Evolutionary conservation across 345 rosid genomes (phyloP).

Genomic region (Brassica rapa): DNA sequence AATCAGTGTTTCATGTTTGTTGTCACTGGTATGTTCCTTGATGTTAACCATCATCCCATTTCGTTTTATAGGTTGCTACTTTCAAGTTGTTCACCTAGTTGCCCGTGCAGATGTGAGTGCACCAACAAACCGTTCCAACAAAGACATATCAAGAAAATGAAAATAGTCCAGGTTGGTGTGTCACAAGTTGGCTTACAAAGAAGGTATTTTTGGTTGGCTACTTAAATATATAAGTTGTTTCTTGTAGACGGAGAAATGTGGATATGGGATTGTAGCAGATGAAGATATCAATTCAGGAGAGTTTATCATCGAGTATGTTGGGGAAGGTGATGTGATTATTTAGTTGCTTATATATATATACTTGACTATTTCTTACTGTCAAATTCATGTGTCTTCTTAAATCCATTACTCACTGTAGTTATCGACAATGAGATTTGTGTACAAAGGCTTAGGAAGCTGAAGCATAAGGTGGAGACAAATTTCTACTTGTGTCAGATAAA

Average conservation of each 20-base stretch:
- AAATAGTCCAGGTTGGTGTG: conserved; percentile 65
- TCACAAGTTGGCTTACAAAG: neutral
- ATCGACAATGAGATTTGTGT: conserved; percentile 93
- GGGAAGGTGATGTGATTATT: conserved; percentile 69
- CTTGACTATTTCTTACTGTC: neutral
- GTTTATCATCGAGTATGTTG: conserved; percentile 91
- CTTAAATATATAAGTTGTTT: conserved; percentile 37
- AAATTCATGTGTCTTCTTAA: neutral
- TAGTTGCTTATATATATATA: neutral
- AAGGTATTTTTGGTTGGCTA: no score
- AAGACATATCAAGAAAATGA: conserved; percentile 86
- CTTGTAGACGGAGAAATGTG: conserved; percentile 97
- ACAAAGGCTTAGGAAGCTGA: conserved; percentile 95
- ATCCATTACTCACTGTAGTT: conserved; percentile 48
- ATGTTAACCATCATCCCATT: neutral
- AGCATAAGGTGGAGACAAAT: conserved; percentile 78
- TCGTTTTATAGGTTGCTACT: conserved; percentile 59
- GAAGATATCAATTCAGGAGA: conserved; percentile 88
- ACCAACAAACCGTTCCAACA: conserved; percentile 86
- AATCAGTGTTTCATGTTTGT: neutral
- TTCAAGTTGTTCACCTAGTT: conserved; percentile 91
- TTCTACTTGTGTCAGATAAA: conserved; percentile 92
- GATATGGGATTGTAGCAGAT: conserved; percentile 84
- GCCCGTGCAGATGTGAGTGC: conserved; percentile 77
- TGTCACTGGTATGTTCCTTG: neutral